phyloP scores from a whole-genome alignment of 2,329 filamentous ascomycete species.

The Xenosphaeropsis pyriputrescens region DNA sequence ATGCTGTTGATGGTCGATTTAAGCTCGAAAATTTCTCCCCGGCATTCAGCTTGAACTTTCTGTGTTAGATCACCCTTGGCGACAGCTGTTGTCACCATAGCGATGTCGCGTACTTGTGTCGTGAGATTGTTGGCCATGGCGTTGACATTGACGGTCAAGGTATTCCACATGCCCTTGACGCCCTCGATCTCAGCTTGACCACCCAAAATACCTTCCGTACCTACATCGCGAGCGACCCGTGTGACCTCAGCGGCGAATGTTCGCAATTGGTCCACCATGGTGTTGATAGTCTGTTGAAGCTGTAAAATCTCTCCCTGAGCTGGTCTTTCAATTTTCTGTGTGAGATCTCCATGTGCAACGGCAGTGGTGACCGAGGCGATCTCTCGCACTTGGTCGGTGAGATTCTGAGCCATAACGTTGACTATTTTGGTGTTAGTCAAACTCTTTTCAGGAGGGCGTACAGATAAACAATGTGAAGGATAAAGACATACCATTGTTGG shows the following conservation, averaged over 20 bases:
- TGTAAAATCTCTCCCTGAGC: slow-evolving; percentile 72
- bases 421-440: slow-evolving; percentile 26
- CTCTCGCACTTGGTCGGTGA: slow-evolving; percentile 73
- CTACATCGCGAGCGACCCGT: slow-evolving; percentile 69
- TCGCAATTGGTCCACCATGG: slow-evolving; percentile 75
- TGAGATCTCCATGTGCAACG: slow-evolving; percentile 69
- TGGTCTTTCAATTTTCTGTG: slow-evolving; percentile 70
- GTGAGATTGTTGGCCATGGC: slow-evolving; percentile 81
- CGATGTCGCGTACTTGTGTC: slow-evolving; percentile 88
- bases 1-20: slow-evolving; percentile 99
- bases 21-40: slow-evolving; percentile 83
- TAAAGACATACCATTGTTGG: slow-evolving; percentile 51
- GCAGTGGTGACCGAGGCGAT: slow-evolving; percentile 76
- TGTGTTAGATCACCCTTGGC: slow-evolving; percentile 84
- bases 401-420: slow-evolving; percentile 72
- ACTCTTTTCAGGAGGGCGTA: background rate
- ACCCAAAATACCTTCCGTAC: slow-evolving; percentile 69
- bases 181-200: slow-evolving; percentile 74
- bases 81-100: slow-evolving; percentile 60
- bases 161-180: slow-evolving; percentile 81
- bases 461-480: no score
- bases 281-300: slow-evolving; percentile 76
- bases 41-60: slow-evolving; percentile 87
- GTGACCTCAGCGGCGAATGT: slow-evolving; percentile 78
- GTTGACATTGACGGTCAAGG: slow-evolving; percentile 73